Evolutionary conservation across 441 rosid genomes (phyloP), one percentile per base, ranked within the genome.

Genomic region (Brassica balearica): DNA sequence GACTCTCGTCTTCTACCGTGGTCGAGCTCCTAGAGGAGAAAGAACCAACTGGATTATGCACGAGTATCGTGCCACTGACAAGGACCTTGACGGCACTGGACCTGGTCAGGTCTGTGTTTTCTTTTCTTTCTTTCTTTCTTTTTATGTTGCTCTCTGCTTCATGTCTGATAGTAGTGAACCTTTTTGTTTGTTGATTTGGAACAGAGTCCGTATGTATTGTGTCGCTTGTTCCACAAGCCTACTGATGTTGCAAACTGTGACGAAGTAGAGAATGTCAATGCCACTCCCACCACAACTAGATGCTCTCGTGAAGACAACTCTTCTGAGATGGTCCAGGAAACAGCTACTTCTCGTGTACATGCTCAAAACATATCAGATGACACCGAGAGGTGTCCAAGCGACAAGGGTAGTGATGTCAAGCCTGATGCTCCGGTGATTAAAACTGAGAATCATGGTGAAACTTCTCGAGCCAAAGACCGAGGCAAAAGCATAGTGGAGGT

Each of bases 31-130:
- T 4, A 89, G 85, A 77, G 97, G 98, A 0, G 87, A 88, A 77
- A 91, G 97, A 7, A 91, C 97, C 10, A 73, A 84, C 77, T 92
- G 97, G 97, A 89, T 94, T 66, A 92, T 94, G 94, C 98, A 94
- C 61, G 97, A 94, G 88, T 92, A 92, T 59, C 97, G 93, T 11
- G 80, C 97, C 59, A 92, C 95, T 0, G 79, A 82, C 22, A 82
- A 86, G 75, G 97, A 91, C 43, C 90, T 92, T 12, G 95, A 91
- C 71, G 97, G 90, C 22, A 86, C 92, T 32, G 90, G 82, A 41
- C 96, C 95, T 60, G 95, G 95, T 55, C 97, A 91, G 92, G 94
- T 92, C 78, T 29, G 77, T 61, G 1, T 55, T 17, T 1, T 58
- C 17, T 6, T 53, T 2, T 6, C 15, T 6, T 15, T 15, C 17